Evolutionary conservation across 768 basidiomycete species (phyloP).

Genomic region (Saitozyma podzolica): DNA sequence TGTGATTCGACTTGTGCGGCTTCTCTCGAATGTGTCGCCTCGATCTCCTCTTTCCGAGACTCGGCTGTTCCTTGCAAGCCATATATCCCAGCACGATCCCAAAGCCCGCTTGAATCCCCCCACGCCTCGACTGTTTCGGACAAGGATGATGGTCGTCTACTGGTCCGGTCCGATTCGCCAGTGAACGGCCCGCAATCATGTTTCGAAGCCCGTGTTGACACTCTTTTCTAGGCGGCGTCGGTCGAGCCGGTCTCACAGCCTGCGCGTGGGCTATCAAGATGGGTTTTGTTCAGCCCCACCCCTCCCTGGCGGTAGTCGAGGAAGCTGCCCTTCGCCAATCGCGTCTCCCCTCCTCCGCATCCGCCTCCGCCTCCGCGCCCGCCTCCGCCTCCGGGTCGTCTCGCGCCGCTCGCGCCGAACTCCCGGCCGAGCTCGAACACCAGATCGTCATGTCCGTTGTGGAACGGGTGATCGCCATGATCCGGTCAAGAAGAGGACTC

Average conservation of each 20-base stretch:
- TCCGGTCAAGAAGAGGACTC: constrained; percentile 72
- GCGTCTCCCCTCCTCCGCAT: neutral
- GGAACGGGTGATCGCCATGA: constrained; percentile 69
- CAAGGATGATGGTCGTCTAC: too few relatives aligned
- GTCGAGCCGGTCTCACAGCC: constrained; percentile 86
- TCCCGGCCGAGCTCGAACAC: constrained; percentile 43
- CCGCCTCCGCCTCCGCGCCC: neutral
- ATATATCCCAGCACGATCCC: too few relatives aligned
- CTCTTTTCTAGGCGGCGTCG: constrained; percentile 63
- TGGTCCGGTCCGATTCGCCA: too few relatives aligned
- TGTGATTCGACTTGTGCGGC: neutral
- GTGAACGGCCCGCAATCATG: too few relatives aligned
- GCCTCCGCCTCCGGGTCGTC: neutral
- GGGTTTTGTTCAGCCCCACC: constrained; percentile 76
- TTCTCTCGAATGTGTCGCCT: neutral
- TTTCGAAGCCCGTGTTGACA: constrained; percentile 2
- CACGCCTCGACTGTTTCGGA: too few relatives aligned
- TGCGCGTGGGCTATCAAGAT: constrained; percentile 91
- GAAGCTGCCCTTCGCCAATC: constrained; percentile 14
- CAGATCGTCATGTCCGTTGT: constrained; percentile 63
- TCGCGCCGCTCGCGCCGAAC: neutral
- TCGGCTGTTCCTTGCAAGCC: too few relatives aligned
- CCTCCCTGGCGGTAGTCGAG: constrained; percentile 33
- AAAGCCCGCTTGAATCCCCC: too few relatives aligned
- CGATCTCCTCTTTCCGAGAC: too few relatives aligned